Evolutionary conservation across 1,139 yeast species (phyloP).

Genomic region (Pichia norvegensis): DNA sequence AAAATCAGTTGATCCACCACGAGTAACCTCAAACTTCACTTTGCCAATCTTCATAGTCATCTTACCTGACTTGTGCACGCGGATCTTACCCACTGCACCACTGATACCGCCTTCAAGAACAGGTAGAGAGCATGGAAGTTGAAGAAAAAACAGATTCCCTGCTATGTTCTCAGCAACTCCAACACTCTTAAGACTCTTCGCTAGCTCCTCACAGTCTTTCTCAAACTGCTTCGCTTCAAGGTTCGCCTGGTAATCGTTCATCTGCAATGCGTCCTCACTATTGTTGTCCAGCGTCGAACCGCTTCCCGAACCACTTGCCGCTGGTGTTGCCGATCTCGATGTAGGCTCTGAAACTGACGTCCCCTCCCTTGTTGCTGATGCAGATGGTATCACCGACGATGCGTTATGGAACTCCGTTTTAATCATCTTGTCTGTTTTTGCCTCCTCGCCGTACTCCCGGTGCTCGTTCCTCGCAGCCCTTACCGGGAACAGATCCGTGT

Average conservation of each 20-base stretch:
- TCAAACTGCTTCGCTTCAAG: slow-evolving; percentile 27
- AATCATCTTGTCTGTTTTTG: slow-evolving; percentile 21
- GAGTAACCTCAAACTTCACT: slow-evolving; percentile 56
- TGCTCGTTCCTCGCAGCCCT: slow-evolving; percentile 41
- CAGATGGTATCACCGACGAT: slow-evolving; percentile 18
- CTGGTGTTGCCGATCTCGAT: slow-evolving; percentile 7
- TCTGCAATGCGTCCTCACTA: slow-evolving; percentile 15
- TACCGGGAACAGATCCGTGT: slow-evolving; percentile 42
- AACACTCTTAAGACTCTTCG: slow-evolving; percentile 20
- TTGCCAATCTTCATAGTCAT: slow-evolving; percentile 68
- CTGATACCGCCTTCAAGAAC: slow-evolving; percentile 31
- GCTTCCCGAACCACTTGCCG: not conserved
- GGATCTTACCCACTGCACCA: slow-evolving; percentile 65
- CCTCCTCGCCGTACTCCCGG: slow-evolving; percentile 29
- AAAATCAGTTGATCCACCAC: slow-evolving; percentile 68
- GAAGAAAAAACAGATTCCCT: slow-evolving; percentile 42
- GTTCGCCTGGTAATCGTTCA: slow-evolving; percentile 27
- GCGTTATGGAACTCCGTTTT: slow-evolving; percentile 26
- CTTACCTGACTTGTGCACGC: slow-evolving; percentile 77
- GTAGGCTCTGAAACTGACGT: slow-evolving; percentile 1
- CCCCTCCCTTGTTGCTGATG: slow-evolving; percentile 19
- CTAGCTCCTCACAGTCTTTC: slow-evolving; percentile 33
- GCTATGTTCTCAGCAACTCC: slow-evolving; percentile 1
- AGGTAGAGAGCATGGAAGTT: slow-evolving; percentile 67
- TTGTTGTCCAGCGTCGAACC: slow-evolving; percentile 3